Evolutionary conservation across 2,329 filamentous ascomycete species (phyloP).

Genomic region (Beauveria asiatica): DNA sequence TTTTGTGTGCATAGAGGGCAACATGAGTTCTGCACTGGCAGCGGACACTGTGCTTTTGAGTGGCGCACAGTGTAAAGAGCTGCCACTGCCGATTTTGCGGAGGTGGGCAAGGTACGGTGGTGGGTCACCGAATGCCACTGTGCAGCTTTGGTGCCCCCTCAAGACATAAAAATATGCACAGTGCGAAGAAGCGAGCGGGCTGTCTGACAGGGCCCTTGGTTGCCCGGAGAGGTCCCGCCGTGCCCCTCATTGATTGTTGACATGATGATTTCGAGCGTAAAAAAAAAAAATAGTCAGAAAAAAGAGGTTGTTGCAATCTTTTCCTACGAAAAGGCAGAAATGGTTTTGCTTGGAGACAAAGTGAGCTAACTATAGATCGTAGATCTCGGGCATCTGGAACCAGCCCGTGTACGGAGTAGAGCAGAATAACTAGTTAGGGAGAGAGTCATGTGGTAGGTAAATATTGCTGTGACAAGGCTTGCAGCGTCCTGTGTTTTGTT

Average conservation of each 20-base stretch:
- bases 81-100: too few relatives aligned
- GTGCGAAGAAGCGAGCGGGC: not conserved
- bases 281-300: not conserved
- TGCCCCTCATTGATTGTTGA: slow-evolving; percentile 10
- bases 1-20: not conserved
- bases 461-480: not conserved
- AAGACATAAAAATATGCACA: not conserved
- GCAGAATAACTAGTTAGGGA: not conserved
- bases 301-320: too few relatives aligned
- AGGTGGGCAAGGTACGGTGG: too few relatives aligned
- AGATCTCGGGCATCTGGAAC: slow-evolving; percentile 1
- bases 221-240: slow-evolving; percentile 5
- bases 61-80: not conserved
- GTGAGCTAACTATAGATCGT: not conserved
- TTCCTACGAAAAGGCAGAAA: not conserved
- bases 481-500: slow-evolving; percentile 1
- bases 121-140: too few relatives aligned
- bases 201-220: not conserved
- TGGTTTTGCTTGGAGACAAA: not conserved
- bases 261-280: not conserved
- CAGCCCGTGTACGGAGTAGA: not conserved
- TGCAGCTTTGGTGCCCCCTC: too few relatives aligned
- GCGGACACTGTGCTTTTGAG: not conserved
- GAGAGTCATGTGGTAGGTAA: not conserved
- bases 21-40: not conserved